Evolutionary conservation across 768 basidiomycete genomes (phyloP), one percentile per base, ranked within the genome.

Genomic region (Strobilomyces dryophilus): DNA sequence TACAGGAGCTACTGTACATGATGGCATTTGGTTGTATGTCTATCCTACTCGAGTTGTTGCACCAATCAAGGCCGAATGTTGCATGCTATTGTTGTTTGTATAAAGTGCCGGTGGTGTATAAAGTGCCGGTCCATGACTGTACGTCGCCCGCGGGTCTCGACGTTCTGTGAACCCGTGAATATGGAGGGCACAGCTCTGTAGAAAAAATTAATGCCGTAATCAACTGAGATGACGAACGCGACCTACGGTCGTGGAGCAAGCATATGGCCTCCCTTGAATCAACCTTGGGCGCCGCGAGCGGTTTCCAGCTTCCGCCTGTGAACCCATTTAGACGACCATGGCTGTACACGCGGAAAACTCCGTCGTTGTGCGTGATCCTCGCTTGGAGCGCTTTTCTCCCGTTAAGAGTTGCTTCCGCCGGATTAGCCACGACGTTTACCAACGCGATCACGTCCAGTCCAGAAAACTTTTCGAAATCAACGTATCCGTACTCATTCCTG

Each of bases 401-500:
- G 0, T 84, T 81, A 6, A 95, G 65, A 5, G 75, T 71, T 0
- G 94, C 93, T 45, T 92, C 84, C 0, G 76, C 73, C 0, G 92
- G 78, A 63, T 98, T 97, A 7, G 86, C 71, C 8, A 99, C 92
- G 35, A 98, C 63, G 63, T 99, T 99, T 60, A 95, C 80, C 44
- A 99, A 72, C 6, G 95, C 95, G 57, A 99, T 95, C 0, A 97
- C 97, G 66, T 98, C 95, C 45, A 99, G 71, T 10, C 94, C 95
- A 51, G 89, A 82, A 79, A 98, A 88, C 77, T 98, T 99, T 74
- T 99, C 97, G 60, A 98, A 99, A 68, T 99, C 95, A 31, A 93
- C 95, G 63, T 80, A 98, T 5, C 97, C 97, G 0, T 73, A 66
- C 0, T 81, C 73, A 66, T 99, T 87, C n/a, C 97, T 81, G 68